These are phyloP conservation scores for Podaxis sp. DNA, from an alignment of 768 basidiomycete genomes.

Conservation along the genomic window DNA sequence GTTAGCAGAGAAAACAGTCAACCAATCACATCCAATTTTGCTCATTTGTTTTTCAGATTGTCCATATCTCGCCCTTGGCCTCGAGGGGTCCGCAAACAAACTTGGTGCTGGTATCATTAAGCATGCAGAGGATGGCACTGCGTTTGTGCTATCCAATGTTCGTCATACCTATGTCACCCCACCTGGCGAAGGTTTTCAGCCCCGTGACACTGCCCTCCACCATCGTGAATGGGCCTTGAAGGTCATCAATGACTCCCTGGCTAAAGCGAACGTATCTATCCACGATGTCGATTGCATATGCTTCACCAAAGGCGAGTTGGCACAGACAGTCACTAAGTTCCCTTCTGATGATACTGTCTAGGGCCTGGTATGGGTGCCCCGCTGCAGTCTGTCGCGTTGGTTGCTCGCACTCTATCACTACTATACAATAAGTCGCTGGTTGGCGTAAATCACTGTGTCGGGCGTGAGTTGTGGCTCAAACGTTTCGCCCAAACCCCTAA, in stretches of 20 bases:
- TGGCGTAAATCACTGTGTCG: slow-evolving; percentile 98
- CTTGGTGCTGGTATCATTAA: slow-evolving; percentile 90
- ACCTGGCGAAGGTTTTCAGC: slow-evolving; percentile 96
- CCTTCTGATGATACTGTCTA: slow-evolving; percentile 26
- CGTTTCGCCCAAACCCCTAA: neutral
- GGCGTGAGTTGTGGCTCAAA: slow-evolving; percentile 55
- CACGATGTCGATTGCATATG: slow-evolving; percentile 91
- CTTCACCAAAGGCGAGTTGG: slow-evolving; percentile 81
- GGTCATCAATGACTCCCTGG: slow-evolving; percentile 75
- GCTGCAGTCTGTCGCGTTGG: slow-evolving; percentile 88
- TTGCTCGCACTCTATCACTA: slow-evolving; percentile 87
- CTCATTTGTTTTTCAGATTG: slow-evolving; percentile 37
- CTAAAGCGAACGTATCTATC: slow-evolving; percentile 63
- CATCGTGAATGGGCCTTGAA: slow-evolving; percentile 90
- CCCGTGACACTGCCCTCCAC: slow-evolving; percentile 91
- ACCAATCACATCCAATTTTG: neutral
- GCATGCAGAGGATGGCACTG: slow-evolving; percentile 70
- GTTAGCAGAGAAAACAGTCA: slow-evolving; percentile 18
- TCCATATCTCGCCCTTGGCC: slow-evolving; percentile 83
- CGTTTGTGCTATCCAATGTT: slow-evolving; percentile 83
- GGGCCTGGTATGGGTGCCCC: slow-evolving; percentile 99
- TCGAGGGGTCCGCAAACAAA: slow-evolving; percentile 98
- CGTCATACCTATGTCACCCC: slow-evolving; percentile 99
- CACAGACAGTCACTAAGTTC: neutral
- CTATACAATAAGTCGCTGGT: slow-evolving; percentile 89